Evolutionary conservation across 257 asterid genomes (phyloP), one percentile per base, ranked within the genome.

Genomic region (Orobanche coerulescens): DNA sequence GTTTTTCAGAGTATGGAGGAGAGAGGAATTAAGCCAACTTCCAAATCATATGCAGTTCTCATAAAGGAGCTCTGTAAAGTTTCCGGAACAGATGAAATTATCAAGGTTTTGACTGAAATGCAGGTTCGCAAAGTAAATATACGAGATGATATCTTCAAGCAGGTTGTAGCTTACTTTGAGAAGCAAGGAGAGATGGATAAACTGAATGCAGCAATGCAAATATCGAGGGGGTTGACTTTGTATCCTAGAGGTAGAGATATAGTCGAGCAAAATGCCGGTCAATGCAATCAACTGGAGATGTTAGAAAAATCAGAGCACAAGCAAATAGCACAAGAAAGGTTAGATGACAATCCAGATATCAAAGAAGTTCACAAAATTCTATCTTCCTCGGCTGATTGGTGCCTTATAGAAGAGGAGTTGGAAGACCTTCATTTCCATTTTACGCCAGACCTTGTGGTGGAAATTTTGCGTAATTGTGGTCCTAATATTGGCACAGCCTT

Each of bases 61-160:
- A 33, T 87, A 28, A 85, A 83, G 76, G 96, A 90, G 75, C 76
- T 90, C 19, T 75, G 81, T 61, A 87, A 79, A 79, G 84, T 76
- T 51, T 82, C 84, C 48, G 55, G 52, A 26, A 72, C 94, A 52
- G 86, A 79, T 56, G 95, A 87, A 58, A 64, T 81, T 40, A 43
- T 76, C 68, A 78, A 71, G 67, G 71, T 73, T 67, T 73, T 90
- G 76, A 73, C 76, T 68, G 86, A 80, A 66, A 75, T 85, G 84
- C 69, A 77, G 63, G 76, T 66, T 33, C 62, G 67, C 36, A 46
- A 75, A 62, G 24, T 68, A 43, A 71, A 37, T 19, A 67, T 76
- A 48, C 72, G 71, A 64, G 86, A 87, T 33, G 68, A 72, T 69
- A 58, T 74, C 30, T 68, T 79, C 23, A 71, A 64, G 76, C 47